Conservation (phyloP, 2,329 filamentous ascomycete species). For the Intubia oerlemansii region DNA sequence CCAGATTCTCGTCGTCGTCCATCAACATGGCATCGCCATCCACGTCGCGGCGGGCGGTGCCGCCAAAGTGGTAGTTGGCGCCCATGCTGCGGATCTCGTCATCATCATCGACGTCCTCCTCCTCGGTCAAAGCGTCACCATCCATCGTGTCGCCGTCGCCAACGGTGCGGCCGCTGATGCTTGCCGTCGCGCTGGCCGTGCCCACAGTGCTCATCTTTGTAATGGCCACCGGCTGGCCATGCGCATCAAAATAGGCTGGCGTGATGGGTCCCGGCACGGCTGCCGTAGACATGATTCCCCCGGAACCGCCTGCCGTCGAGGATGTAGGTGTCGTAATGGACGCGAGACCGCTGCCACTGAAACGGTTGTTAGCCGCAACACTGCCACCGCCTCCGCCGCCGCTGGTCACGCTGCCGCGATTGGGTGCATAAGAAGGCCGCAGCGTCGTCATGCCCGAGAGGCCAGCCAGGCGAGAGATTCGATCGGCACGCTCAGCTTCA, state of each 20-base stretch:
- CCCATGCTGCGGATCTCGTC: constrained; percentile 46
- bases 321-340: constrained; percentile 29
- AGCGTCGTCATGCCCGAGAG: constrained; percentile 67
- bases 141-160: constrained; percentile 21
- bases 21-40: constrained; percentile 15
- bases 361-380: not conserved
- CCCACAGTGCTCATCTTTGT: constrained; percentile 82
- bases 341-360: constrained; percentile 8
- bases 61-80: constrained; percentile 33
- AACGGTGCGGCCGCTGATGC: constrained; percentile 12
- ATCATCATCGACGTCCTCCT: constrained; percentile 18
- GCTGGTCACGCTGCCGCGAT: constrained; percentile 9
- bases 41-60: constrained; percentile 12
- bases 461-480: constrained; percentile 86
- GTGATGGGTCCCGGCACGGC: constrained; percentile 17
- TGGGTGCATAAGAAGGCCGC: constrained; percentile 19
- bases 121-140: constrained; percentile 26
- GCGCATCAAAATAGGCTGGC: constrained; percentile 63
- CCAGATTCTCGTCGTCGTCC: constrained; percentile 32
- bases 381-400: constrained; percentile 7
- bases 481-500: constrained; percentile 81
- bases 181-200: constrained; percentile 71
- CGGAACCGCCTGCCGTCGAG: no score
- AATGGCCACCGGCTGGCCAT: constrained; percentile 42
- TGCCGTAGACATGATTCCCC: no score